Percentiles rank a stretch among this genome's conserved stretches.
phyloP scores from a whole-genome alignment of 768 basidiomycete species.

The Dacryopinax primogenitus region DNA sequence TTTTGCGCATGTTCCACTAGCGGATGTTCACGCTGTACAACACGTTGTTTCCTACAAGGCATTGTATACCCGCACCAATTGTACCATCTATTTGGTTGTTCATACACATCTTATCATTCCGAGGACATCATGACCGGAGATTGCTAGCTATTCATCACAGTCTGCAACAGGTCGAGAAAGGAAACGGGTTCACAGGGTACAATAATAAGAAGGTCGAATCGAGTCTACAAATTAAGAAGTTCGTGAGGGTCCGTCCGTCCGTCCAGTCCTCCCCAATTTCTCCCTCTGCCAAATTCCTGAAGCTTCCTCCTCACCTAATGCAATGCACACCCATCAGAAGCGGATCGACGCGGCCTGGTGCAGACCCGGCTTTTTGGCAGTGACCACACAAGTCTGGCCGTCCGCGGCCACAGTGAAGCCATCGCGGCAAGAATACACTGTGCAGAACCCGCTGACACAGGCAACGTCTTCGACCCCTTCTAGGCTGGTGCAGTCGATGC shows the following conservation, averaged over 20 bases:
- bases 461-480: neutral
- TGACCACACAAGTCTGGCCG: neutral
- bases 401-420: neutral
- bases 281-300: neutral
- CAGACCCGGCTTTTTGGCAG: neutral
- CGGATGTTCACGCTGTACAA: neutral
- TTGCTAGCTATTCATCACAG: no score
- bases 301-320: neutral
- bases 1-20: slow-evolving; percentile 3
- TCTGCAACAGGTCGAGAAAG: no score
- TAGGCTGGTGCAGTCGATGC: neutral
- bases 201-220: neutral
- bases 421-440: neutral
- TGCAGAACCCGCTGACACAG: neutral
- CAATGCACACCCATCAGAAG: neutral
- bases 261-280: neutral
- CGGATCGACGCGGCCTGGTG: neutral
- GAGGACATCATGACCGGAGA: no score
- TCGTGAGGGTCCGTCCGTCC: neutral
- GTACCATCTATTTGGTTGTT: neutral
- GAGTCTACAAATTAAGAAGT: neutral
- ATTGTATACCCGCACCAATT: neutral
- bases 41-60: neutral
- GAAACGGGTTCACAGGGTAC: neutral
- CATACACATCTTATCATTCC: no score